Evolutionary conservation across 2,329 filamentous ascomycete species (phyloP).

Genomic region (Diaporthe aspalathi): DNA sequence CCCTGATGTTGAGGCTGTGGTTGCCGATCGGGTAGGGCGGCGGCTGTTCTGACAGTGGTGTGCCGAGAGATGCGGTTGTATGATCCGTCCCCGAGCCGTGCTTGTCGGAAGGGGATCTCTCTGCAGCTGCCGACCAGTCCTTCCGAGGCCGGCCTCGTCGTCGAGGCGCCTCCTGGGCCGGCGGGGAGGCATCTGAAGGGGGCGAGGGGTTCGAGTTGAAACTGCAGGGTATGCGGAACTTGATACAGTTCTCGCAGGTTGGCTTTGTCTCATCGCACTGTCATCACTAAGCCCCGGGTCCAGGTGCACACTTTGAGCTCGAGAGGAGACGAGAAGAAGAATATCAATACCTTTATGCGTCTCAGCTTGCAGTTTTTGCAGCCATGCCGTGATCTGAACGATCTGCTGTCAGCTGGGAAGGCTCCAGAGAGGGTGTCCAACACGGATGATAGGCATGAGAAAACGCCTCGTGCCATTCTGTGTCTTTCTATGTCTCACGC

Average conservation of each 20-base stretch:
- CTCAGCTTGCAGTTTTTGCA: constrained; percentile 9
- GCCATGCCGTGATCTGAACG: constrained; percentile 12
- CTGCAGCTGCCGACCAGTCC: constrained; percentile 1
- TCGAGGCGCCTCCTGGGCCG: neutral
- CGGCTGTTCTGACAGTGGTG: neutral
- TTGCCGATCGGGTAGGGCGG: constrained; percentile 17
- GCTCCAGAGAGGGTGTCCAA: neutral
- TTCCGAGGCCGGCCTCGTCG: constrained; percentile 12
- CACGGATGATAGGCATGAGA: neutral
- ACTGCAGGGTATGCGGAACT: constrained; percentile 27
- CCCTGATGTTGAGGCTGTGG: constrained; percentile 39
- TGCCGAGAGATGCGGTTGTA: neutral
- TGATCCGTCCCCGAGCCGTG: neutral
- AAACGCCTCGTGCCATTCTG: constrained; percentile 1
- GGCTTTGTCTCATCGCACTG: constrained; percentile 33
- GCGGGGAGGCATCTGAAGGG: constrained; percentile 3
- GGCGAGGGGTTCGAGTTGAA: constrained; percentile 18
- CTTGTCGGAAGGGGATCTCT: neutral
- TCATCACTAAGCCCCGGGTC: neutral
- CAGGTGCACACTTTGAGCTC: neutral
- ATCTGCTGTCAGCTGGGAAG: neutral
- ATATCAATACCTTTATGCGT: constrained; percentile 2
- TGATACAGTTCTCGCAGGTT: constrained; percentile 24
- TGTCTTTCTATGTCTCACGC: neutral
- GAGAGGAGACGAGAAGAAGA: no score